Conservation (phyloP, 192 early-diverging fungal genomes). For the Gigaspora rosea region DNA sequence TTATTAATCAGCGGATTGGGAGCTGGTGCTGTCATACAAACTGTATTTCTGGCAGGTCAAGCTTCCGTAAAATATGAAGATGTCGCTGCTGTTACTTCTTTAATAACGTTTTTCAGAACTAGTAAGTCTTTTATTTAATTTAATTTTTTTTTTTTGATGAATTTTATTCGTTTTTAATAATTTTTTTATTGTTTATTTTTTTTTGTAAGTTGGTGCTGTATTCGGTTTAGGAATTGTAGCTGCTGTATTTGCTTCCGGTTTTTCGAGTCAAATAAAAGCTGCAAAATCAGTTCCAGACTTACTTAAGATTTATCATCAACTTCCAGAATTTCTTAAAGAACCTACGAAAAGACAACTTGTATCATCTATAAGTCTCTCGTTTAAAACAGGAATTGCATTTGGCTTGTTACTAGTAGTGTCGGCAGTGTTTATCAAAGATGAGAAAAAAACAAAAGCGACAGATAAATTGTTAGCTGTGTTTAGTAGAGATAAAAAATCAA, state of each 20-base stretch:
- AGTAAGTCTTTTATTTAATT: not conserved
- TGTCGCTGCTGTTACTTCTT: conserved; percentile 74
- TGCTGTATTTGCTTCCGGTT: conserved; percentile 63
- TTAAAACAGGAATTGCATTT: too few species aligned
- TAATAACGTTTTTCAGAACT: conserved; percentile 60
- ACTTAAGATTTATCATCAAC: too few species aligned
- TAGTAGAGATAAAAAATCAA: too few species aligned
- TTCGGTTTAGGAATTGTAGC: conserved; percentile 69
- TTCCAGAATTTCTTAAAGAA: too few species aligned
- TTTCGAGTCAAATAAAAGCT: not conserved
- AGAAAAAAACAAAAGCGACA: too few species aligned
- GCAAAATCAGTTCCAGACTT: too few species aligned
- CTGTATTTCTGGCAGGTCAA: conserved; percentile 73
- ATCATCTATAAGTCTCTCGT: too few species aligned
- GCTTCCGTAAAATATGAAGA: conserved; percentile 61
- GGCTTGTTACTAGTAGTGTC: too few species aligned
- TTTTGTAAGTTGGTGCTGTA: conserved; percentile 48
- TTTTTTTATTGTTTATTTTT: conserved; percentile 16
- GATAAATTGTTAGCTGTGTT: too few species aligned
- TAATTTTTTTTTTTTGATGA: not conserved
- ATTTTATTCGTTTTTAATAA: too few species aligned
- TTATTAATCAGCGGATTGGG: conserved; percentile 76
- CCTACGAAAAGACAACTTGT: too few species aligned
- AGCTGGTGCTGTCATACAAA: conserved; percentile 74
- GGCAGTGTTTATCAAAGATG: too few species aligned